phyloP scores from a whole-genome alignment of 192 early-diverging fungal species.

The Radiomyces spectabilis region DNA sequence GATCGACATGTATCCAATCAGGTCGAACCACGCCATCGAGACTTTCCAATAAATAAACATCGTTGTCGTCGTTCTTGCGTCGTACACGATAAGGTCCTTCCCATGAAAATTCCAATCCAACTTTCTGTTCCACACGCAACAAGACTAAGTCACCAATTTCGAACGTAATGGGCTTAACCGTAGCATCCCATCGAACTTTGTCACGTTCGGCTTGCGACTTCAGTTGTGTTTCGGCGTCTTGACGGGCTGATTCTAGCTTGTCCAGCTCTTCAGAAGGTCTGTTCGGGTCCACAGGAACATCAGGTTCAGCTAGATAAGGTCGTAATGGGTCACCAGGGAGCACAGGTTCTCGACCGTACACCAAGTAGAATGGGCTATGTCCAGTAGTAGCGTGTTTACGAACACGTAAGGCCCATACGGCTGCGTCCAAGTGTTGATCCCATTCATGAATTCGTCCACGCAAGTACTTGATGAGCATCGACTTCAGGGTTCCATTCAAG shows the following conservation, averaged over 20 bases:
- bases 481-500: too few relatives aligned
- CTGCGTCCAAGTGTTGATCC: too few relatives aligned
- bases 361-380: too few relatives aligned
- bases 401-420: too few relatives aligned
- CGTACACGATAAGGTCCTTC: neutral
- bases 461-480: too few relatives aligned
- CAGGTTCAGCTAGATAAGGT: too few relatives aligned
- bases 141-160: neutral
- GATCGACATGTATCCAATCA: neutral
- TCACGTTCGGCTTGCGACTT: neutral
- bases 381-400: too few relatives aligned
- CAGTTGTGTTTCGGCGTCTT: neutral
- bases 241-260: neutral
- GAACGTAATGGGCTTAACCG: neutral
- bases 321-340: too few relatives aligned
- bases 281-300: neutral
- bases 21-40: neutral
- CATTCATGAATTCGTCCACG: too few relatives aligned
- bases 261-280: neutral
- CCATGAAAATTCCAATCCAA: conserved; percentile 3
- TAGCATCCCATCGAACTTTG: neutral
- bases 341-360: too few relatives aligned
- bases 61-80: neutral
- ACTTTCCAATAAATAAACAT: conserved; percentile 1
- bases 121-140: neutral